These are phyloP conservation scores for Stevia rebaudiana DNA, from an alignment of 140 eudicot species.

Conservation along the genomic window DNA sequence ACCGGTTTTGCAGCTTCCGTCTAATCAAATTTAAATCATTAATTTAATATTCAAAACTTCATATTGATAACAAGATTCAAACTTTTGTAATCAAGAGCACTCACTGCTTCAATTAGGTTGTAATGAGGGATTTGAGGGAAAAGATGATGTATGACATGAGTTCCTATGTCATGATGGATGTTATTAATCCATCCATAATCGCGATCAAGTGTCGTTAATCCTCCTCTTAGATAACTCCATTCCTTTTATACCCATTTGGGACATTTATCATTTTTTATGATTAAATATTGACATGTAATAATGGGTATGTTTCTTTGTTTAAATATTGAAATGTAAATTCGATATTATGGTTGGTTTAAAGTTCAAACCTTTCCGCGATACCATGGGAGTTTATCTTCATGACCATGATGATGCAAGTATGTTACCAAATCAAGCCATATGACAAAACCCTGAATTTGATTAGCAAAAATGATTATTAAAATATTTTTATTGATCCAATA, in stretches of 20 bases:
- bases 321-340: not conserved
- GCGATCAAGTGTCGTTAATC: slow-evolving; percentile 87
- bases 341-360: slow-evolving; percentile 16
- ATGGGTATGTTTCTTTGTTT: too few relatives aligned
- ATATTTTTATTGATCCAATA: slow-evolving; percentile 54
- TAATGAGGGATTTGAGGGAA: slow-evolving; percentile 99
- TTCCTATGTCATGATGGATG: slow-evolving; percentile 96
- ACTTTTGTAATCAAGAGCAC: slow-evolving; percentile 15
- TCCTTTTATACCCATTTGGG: slow-evolving; percentile 41
- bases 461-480: slow-evolving; percentile 13
- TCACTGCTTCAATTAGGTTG: slow-evolving; percentile 84
- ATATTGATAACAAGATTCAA: not conserved
- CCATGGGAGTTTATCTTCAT: slow-evolving; percentile 96
- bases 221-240: slow-evolving; percentile 98
- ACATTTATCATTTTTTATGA: not conserved
- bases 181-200: slow-evolving; percentile 97
- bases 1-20: slow-evolving; percentile 95
- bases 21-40: slow-evolving; percentile 25
- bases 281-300: too few relatives aligned
- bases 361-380: slow-evolving; percentile 87
- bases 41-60: slow-evolving; percentile 1
- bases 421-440: slow-evolving; percentile 94
- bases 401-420: slow-evolving; percentile 98
- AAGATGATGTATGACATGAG: slow-evolving; percentile 93
- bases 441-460: slow-evolving; percentile 59